Base-by-base conservation (phyloP, 768 basidiomycete genomes). In the Pholiota conissans region DNA sequence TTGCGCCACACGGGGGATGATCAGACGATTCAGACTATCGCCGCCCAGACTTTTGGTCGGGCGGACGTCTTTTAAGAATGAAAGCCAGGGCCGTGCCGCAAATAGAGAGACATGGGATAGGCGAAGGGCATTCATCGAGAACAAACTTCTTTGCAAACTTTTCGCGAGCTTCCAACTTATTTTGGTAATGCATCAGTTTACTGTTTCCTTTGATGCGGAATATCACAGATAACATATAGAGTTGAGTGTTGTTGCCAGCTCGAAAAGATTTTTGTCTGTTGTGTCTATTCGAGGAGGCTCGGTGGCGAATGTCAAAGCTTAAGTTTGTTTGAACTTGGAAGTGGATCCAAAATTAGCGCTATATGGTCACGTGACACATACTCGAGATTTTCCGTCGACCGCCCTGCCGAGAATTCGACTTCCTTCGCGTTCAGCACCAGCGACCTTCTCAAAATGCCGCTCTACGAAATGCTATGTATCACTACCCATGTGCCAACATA, bases 391-490 rank as follows among this genome's bases (percentile, higher is more conserved):
- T 52, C 50, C 39, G 49, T 26, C 49, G 10, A 18, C 35, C 7
- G n/a, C 22, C n/a, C 18, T 40, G 28, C 49, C 16, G 48, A 3
- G 32, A 34, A 55, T 3, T 13, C 20, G 22, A 16, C 30, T 51
- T 28, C 8, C 7, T 35, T 34, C 10, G 26, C 35, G 24, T 28
- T 47, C 46, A 28, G 29, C 45, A 10, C 29, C 45, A 20, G n/a
- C 57, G 16, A 28, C 27, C 27, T 51, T 20, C 26, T 62, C 63
- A 69, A 67, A 67, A 95, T 95, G 93, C 92, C 92, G 5, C 82
- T 94, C 67, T 95, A 95, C 75, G 86, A 93, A 66, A 84, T 95
- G 79, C 66, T 93, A 49, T 93, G 92, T 68, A 91, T 95, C 58
- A 79, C 92, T 0, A 81, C 84, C 3, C 92, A 94, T 69, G 85